Percentiles rank a stretch among this genome's conserved stretches.
phyloP scores from a whole-genome alignment of 169 alveolate genomes.

The Cryptosporidium andersoni region DNA sequence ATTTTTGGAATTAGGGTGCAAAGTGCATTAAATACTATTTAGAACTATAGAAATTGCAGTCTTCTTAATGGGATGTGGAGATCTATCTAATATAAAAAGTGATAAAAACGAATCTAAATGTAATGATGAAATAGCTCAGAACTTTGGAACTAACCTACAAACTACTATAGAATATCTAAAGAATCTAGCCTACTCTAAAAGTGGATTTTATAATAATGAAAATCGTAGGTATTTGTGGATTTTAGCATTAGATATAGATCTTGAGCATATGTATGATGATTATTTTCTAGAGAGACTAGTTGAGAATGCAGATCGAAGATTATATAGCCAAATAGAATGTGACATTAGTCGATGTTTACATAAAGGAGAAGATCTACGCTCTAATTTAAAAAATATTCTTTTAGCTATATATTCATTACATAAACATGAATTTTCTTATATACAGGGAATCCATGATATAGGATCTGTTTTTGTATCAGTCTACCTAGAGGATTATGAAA shows the following conservation, averaged over 20 bases:
- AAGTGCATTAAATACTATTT: too few species aligned
- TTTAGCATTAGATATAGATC: conserved; percentile 14
- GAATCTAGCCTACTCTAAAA: too few species aligned
- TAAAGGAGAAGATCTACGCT: not conserved
- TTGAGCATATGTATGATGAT: conserved; percentile 11
- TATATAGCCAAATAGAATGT: conserved; percentile 41
- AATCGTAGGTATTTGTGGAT: conserved; percentile 32
- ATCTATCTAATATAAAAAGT: too few species aligned
- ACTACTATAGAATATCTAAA: too few species aligned
- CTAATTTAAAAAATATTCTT: conserved; percentile 11
- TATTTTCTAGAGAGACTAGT: not conserved
- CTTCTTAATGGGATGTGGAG: too few species aligned
- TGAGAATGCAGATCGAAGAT: conserved; percentile 18
- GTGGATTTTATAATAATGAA: too few species aligned
- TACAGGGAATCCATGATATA: conserved; percentile 63
- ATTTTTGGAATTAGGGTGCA: too few species aligned
- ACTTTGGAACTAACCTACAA: too few species aligned
- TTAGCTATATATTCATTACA: conserved; percentile 25
- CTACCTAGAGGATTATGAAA: too few species aligned
- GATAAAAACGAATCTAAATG: too few species aligned
- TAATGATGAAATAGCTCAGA: too few species aligned
- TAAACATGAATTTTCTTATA: conserved; percentile 17
- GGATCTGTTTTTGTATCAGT: conserved; percentile 25
- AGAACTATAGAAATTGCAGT: too few species aligned
- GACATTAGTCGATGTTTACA: conserved; percentile 44